These are phyloP conservation scores for Moringa oleifera DNA, from an alignment of 345 rosid species.

Conservation along the genomic window DNA sequence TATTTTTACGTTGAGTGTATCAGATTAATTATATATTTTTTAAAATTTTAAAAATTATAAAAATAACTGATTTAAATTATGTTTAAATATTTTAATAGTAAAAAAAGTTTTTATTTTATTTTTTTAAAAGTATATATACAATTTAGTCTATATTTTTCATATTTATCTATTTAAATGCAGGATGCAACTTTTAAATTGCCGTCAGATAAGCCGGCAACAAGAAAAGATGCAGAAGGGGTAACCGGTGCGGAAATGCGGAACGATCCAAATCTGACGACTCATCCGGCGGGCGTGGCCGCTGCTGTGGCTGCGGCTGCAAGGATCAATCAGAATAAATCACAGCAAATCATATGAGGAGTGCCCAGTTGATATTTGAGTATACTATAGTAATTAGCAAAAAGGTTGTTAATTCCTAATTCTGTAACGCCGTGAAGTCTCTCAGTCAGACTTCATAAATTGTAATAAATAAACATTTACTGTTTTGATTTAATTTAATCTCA, in stretches of 20 bases:
- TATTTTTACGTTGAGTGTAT: no score
- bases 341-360: no score
- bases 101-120: background rate
- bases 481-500: no score
- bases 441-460: no score
- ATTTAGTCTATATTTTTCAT: background rate
- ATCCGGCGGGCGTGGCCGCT: conserved; percentile 74
- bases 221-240: conserved; percentile 78
- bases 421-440: no score
- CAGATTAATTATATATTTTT: no score
- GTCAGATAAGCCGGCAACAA: conserved; percentile 53
- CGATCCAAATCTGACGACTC: conserved; percentile 50
- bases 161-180: conserved; percentile 23
- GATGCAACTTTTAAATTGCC: conserved; percentile 59
- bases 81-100: background rate
- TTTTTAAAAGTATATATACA: background rate
- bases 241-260: conserved; percentile 79
- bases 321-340: conserved; percentile 42
- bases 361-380: no score
- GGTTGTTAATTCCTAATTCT: background rate
- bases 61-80: no score
- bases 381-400: no score
- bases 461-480: no score
- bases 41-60: no score
- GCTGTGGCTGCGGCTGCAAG: conserved; percentile 76